Evolutionary conservation across 805 yeast genomes (phyloP), one percentile per base, ranked within the genome.

Genomic region (Candida cerambycidarum): DNA sequence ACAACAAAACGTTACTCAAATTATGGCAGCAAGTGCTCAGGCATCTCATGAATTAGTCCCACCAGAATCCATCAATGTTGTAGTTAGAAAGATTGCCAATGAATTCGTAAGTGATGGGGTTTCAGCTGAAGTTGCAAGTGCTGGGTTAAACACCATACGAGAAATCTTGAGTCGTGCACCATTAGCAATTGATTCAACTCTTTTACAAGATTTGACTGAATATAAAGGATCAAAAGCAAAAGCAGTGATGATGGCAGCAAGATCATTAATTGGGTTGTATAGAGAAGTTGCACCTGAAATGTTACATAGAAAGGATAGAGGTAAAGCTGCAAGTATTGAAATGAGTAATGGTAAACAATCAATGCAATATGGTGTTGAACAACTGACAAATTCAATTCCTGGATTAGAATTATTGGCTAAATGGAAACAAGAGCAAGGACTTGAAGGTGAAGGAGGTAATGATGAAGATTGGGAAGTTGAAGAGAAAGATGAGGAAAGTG

Each of bases 101-200:
- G 99, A 93, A 66, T 93, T 93, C 57, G 97, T 93, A 18, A 85
- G 96, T 52, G 98, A 93, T 59, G 99, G 99, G 75, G 99, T 93
- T 30, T 89, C 97, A 12, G 82, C 96, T 25, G 97, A 93, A 66
- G 99, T 90, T 42, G 97, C 97, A 4, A 89, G 97, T 41, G 98
- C 98, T 4, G 99, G 99, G 57, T 76, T 93, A 52, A 93, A 93
- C 64, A 87, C 98, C 3, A 92, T 92, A 46, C 76, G 98, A 54
- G 99, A 93, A 65, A 89, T 93, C 45, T 75, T 90, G 50, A 66
- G 96, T 1, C 83, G 99, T 73, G 95, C 95, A 9, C 97, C 99
- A 12, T 73, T 92, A 51, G 96, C 98, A 18, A 89, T 93, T 55
- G 97, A 89, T 41, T 83, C 85, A 42, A 80, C 90, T 1, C 69